Conservation (phyloP, 768 basidiomycete genomes). For the Suillus fuscotomentosus region DNA sequence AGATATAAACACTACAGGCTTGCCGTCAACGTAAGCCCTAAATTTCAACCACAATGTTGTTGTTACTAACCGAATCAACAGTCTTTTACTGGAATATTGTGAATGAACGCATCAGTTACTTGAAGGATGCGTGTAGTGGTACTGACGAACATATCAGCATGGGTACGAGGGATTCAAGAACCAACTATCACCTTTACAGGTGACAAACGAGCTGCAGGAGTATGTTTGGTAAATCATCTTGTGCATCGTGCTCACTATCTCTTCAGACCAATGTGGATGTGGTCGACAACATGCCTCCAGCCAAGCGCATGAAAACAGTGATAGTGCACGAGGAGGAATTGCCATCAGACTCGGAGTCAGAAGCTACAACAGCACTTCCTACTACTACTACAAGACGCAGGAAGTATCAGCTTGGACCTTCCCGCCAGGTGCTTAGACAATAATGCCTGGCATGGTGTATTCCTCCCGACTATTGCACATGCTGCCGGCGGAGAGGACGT, state of each 20-base stretch:
- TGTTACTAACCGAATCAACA: constrained; percentile 1
- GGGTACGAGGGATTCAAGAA: not conserved
- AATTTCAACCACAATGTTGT: constrained; percentile 3
- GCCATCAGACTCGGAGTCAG: not conserved
- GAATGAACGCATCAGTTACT: not conserved
- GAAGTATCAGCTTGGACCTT: not conserved
- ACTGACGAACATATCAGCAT: not conserved
- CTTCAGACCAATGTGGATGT: not conserved
- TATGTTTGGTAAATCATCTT: not conserved
- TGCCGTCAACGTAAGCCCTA: not conserved
- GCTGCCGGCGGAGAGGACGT: not conserved
- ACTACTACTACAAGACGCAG: not conserved
- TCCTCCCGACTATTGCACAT: not conserved
- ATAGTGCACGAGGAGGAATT: not conserved
- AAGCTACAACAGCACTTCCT: not conserved
- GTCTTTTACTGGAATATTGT: constrained; percentile 4
- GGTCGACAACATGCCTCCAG: not conserved
- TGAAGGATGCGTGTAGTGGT: not conserved
- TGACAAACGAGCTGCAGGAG: not conserved
- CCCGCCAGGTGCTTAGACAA: not conserved
- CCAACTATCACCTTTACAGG: not conserved
- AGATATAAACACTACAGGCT: not conserved
- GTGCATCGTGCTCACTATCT: not conserved
- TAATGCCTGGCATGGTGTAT: not conserved
- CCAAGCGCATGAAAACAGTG: not conserved